Evolutionary conservation across 345 rosid genomes (phyloP), one percentile per base, ranked within the genome.

Genomic region (Schrenkiella parvula): DNA sequence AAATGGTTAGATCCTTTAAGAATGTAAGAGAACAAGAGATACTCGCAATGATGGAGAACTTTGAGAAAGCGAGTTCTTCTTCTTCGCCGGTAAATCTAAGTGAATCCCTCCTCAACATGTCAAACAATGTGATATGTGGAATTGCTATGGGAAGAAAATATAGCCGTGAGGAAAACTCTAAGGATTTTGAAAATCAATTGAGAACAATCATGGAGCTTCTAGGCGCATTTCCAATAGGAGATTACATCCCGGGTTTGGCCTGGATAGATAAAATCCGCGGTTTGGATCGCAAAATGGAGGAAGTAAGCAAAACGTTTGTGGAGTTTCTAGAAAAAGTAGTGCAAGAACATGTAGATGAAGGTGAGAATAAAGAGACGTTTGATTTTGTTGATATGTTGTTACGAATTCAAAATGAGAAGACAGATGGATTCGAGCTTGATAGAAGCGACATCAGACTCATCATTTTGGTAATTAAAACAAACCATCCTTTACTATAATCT

Each of bases 91-190:
- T 83, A 2, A 78, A 90, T 63, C 60, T 86, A 31, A 86, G 84
- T 3, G 83, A 78, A 18, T 4, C 57, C 0, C 57, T 84, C 4
- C 39, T 59, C 1, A 35, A 39, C 1, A 21, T 80, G 2, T 66
- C 88, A 1, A 85, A 77, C 61, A 79, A 84, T 68, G 71, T 88
- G 23, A 32, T 75, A n/a, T 78, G 90, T 42, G 74, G 85, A 79
- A 71, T 48, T 17, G 80, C 86, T 3, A 58, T 85, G 2, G 92
- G 92, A 55, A 83, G 78, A 74, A 88, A 80, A 72, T 78, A 86
- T 58, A 53, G 78, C 11, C 78, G 53, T 1, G 84, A 72, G 4
- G 79, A 77, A 22, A 53, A 11, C 8, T 74, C 77, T 6, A 69
- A 14, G 13, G 80, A 65, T 69, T 81, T 88, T 26, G 56, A 64